Base-by-base conservation (phyloP, 202 grass and related monocot genomes). In the Dendrocalamus latiflorus region DNA sequence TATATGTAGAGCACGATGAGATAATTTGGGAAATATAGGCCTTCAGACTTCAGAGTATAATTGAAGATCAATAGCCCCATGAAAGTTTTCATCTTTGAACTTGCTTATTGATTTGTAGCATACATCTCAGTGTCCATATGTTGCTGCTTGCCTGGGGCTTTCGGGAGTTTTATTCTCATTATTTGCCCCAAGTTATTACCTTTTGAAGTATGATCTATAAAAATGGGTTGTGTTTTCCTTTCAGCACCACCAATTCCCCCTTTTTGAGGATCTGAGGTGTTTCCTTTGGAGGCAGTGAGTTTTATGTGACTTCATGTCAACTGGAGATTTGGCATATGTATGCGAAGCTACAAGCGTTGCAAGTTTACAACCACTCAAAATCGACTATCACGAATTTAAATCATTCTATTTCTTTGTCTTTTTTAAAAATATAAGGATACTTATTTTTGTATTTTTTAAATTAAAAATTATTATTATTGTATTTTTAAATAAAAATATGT, bases 81-180 rank as follows among this genome's bases (percentile, higher is more conserved):
- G 81, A 53, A 87, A 64, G 62, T 7, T 76, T 87, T 87, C 72
- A 57, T 74, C 70, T 33, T 78, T 72, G 36, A 51, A 86, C 68
- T 79, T 86, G 59, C 41, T 81, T 75, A 68, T 80, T 90, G 80
- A 90, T 80, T 43, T 90, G 88, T 78, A 75, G 39, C 75, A 75
- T 87, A 83, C 59, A 74, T 86, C 61, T 74, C 61, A 83, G 16
- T 90, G 84, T 80, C 55, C 13, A 84, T 90, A 80, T 77, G 28
- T 69, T 86, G 26, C 78, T 75, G 60, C 33, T 75, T 83, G 8
- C 68, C 53, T 51, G 44, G 68, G 43, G 62, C 50, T 34, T 37
- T 70, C 5, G 26, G 26, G 26, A 28, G 26, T 28, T 28, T 28
- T 28, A 28, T 28, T 28, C 26, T 28, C 26, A 28, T 28, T 28